Conservation (phyloP, 2,329 filamentous ascomycete species). For the Rhynchosporium agropyri region DNA sequence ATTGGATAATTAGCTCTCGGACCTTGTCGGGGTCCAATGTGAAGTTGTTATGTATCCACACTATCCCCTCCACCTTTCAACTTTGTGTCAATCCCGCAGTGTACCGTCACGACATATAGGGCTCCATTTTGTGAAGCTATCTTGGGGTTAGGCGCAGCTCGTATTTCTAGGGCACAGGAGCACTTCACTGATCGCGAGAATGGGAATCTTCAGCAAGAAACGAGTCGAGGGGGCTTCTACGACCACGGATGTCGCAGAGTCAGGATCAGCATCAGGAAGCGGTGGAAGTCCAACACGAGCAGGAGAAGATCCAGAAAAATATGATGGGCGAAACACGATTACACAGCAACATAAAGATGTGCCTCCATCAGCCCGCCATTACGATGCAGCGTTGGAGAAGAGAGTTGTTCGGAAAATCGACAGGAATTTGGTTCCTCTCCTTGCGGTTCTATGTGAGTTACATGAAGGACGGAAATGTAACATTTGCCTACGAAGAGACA, state of each 20-base stretch:
- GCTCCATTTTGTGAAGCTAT: no score
- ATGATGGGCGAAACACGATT: not conserved
- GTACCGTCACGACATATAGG: no score
- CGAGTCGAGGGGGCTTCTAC: not conserved
- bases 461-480: no score
- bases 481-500: not conserved
- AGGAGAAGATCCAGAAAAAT: conserved; percentile 14
- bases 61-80: no score
- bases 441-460: conserved; percentile 34
- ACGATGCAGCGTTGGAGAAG: conserved; percentile 46
- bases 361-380: conserved; percentile 6
- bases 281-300: not conserved
- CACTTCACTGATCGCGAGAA: not conserved
- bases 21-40: no score
- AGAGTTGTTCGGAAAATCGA: conserved; percentile 61
- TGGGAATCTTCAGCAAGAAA: conserved; percentile 9
- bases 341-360: not conserved
- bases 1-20: not conserved
- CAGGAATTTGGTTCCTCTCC: conserved; percentile 52
- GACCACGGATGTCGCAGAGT: not conserved
- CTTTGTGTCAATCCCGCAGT: no score
- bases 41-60: no score
- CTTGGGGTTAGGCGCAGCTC: not conserved
- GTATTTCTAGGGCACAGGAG: not conserved
- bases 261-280: not conserved